A percentile compares a stretch with the other conserved stretches of the same genome.
Evolutionary conservation across 192 early-diverging fungal genomes (phyloP).

Genomic region (Coemansia sp.): DNA sequence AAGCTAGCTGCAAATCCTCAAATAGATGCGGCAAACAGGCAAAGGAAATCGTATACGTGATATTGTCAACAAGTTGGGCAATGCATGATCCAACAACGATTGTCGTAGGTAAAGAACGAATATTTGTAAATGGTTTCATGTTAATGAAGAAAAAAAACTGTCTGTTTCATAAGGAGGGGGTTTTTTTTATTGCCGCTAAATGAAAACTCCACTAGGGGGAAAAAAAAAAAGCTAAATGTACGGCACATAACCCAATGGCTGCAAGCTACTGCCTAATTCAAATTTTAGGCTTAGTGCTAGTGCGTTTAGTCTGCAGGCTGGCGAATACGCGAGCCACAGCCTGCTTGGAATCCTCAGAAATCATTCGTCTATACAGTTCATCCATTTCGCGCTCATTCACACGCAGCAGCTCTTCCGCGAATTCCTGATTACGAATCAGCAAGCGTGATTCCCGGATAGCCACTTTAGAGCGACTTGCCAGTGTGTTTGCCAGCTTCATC

Average conservation of each 20-base stretch:
- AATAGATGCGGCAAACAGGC: constrained; percentile 46
- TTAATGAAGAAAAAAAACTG: too few relatives aligned
- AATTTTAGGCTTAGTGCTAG: constrained; percentile 11
- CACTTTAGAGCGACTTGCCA: constrained; percentile 55
- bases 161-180: too few relatives aligned
- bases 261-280: constrained; percentile 1
- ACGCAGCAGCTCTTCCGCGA: constrained; percentile 45
- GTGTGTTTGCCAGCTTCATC: constrained; percentile 49
- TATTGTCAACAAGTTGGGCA: constrained; percentile 35
- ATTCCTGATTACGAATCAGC: constrained; percentile 53
- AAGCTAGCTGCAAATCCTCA: constrained; percentile 44
- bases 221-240: background rate
- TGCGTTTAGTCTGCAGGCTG: constrained; percentile 16
- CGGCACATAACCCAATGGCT: background rate
- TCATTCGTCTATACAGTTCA: constrained; percentile 55
- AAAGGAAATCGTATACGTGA: constrained; percentile 38
- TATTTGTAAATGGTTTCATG: background rate
- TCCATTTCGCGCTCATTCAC: constrained; percentile 60
- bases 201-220: background rate
- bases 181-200: background rate
- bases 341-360: constrained; percentile 55
- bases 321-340: constrained; percentile 54
- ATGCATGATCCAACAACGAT: constrained; percentile 32
- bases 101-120: constrained; percentile 20
- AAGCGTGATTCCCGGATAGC: constrained; percentile 60